phyloP scores from a whole-genome alignment of 2,329 filamentous ascomycete species.

The Aspergillus oerlinghausenensis region DNA sequence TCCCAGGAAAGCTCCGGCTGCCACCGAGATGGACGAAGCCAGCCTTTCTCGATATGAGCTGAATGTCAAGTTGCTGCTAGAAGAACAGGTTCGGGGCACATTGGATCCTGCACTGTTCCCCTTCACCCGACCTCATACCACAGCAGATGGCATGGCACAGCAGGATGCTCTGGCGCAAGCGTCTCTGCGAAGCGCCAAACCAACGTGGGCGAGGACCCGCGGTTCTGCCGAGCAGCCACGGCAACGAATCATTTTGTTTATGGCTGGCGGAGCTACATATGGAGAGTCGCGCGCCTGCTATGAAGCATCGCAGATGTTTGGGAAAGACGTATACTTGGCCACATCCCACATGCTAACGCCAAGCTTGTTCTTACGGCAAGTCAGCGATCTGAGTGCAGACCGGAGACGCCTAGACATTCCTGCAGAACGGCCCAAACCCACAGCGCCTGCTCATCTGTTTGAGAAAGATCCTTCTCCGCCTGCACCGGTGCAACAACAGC shows the following conservation, averaged over 20 bases:
- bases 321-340: slow-evolving; percentile 79
- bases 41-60: slow-evolving; percentile 84
- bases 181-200: slow-evolving; percentile 85
- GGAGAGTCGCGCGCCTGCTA: slow-evolving; percentile 88
- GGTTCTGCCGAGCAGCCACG: slow-evolving; percentile 71
- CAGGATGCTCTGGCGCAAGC: slow-evolving; percentile 56
- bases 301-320: slow-evolving; percentile 67
- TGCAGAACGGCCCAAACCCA: slow-evolving; percentile 71
- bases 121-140: slow-evolving; percentile 65
- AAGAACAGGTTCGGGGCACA: slow-evolving; percentile 63
- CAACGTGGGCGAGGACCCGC: slow-evolving; percentile 87
- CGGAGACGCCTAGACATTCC: slow-evolving; percentile 75
- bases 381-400: slow-evolving; percentile 72
- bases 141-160: slow-evolving; percentile 36
- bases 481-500: slow-evolving; percentile 42
- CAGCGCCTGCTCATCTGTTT: slow-evolving; percentile 80
- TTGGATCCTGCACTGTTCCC: slow-evolving; percentile 66
- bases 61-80: slow-evolving; percentile 74
- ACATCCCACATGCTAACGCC: slow-evolving; percentile 93
- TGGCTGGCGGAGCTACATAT: slow-evolving; percentile 93
- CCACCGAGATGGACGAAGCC: slow-evolving; percentile 66
- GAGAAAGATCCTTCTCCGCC: slow-evolving; percentile 59
- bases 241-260: slow-evolving; percentile 87
- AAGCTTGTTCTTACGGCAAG: slow-evolving; percentile 72
- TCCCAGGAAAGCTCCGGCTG: slow-evolving; percentile 55